Evolutionary conservation across 305 asterid species (phyloP).

Genomic region (Solanum hybrid): DNA sequence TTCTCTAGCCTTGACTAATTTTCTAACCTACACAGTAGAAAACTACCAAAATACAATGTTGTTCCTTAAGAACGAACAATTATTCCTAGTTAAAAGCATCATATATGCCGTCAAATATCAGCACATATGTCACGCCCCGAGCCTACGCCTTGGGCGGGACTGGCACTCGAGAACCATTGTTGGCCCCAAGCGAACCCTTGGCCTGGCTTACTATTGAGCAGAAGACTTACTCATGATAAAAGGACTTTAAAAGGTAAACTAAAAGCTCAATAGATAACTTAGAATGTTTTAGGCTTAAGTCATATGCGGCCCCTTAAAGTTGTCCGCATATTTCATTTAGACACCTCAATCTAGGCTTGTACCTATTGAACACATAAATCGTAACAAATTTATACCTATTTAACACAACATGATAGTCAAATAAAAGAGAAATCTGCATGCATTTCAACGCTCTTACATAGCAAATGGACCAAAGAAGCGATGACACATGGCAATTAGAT

Average conservation of each 20-base stretch:
- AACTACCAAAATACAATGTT: not conserved
- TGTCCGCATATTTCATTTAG: too few species aligned
- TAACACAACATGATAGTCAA: not conserved
- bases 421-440: too few species aligned
- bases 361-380: not conserved
- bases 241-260: too few species aligned
- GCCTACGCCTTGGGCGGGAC: too few species aligned
- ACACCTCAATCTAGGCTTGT: too few species aligned
- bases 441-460: not conserved
- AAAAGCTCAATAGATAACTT: too few species aligned
- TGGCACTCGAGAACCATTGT: too few species aligned
- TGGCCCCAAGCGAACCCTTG: too few species aligned
- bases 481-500: not conserved
- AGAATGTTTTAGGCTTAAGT: too few species aligned
- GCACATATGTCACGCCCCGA: not conserved
- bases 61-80: not conserved
- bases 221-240: too few species aligned
- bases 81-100: not conserved
- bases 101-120: not conserved
- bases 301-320: too few species aligned
- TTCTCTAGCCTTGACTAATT: not conserved
- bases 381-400: not conserved
- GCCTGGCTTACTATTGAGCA: too few species aligned
- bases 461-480: not conserved
- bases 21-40: not conserved